phyloP scores from a whole-genome alignment of 768 basidiomycete genomes.

The Cystofilobasidium ferigula region DNA sequence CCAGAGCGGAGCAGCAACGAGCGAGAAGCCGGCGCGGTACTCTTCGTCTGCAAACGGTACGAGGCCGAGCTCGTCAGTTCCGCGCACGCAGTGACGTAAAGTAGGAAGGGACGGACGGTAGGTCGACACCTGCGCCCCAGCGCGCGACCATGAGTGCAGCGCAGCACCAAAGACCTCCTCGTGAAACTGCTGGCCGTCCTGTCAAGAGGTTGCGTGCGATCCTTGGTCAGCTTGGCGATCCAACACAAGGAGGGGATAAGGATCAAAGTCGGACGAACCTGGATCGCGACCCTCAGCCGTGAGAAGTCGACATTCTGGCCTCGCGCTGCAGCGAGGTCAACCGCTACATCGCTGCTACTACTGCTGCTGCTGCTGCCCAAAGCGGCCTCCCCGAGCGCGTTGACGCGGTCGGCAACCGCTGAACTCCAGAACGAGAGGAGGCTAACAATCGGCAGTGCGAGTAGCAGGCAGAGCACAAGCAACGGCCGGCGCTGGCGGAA shows the following conservation, averaged over 20 bases:
- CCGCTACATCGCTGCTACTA: too few species aligned
- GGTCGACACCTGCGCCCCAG: neutral
- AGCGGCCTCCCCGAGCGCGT: too few species aligned
- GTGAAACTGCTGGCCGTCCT: neutral
- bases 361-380: too few species aligned
- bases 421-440: too few species aligned
- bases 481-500: too few species aligned
- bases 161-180: conserved; percentile 4
- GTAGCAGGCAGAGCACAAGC: too few species aligned
- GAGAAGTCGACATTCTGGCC: neutral
- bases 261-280: neutral
- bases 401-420: too few species aligned
- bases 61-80: too few species aligned
- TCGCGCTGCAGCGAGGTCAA: too few species aligned
- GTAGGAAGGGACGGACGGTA: neutral
- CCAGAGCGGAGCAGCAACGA: neutral
- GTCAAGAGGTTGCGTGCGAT: neutral
- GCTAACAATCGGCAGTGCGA: too few species aligned
- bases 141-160: neutral
- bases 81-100: too few species aligned
- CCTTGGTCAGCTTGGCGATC: too few species aligned
- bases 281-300: neutral
- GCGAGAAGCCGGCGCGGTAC: neutral
- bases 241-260: neutral
- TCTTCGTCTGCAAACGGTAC: neutral